Conservation (phyloP, 495 filamentous ascomycete species). For the Xylaria venustula region DNA sequence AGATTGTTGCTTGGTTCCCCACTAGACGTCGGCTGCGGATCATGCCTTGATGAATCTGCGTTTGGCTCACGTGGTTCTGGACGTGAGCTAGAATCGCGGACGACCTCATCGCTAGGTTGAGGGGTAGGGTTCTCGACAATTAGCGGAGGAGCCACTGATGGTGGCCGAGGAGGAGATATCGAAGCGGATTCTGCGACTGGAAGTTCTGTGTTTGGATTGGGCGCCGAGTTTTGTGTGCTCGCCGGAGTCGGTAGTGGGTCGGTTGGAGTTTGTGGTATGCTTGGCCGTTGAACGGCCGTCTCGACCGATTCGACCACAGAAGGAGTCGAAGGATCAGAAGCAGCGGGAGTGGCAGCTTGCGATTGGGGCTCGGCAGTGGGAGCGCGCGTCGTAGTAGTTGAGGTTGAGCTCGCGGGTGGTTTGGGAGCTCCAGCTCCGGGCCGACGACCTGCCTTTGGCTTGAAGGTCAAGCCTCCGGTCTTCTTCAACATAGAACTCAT, state of each 20-base stretch:
- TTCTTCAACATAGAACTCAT: constrained; percentile 48
- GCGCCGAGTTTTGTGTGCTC: not conserved
- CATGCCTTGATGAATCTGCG: not conserved
- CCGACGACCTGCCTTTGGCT: constrained; percentile 37
- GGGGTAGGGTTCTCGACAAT: not conserved
- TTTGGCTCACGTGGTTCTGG: not conserved
- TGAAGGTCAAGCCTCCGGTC: constrained; percentile 42
- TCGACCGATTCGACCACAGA: constrained; percentile 1
- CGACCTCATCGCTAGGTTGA: not conserved
- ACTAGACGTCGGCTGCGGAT: not conserved
- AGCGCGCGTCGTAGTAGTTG: constrained; percentile 11
- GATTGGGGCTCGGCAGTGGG: constrained; percentile 19
- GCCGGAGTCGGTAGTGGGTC: not conserved
- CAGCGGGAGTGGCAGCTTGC: constrained; percentile 17
- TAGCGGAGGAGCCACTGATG: not conserved
- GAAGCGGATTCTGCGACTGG: not conserved
- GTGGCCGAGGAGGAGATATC: not conserved
- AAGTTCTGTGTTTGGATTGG: not conserved
- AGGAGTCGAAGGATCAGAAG: constrained; percentile 8
- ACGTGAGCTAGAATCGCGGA: not conserved
- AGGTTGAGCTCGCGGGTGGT: constrained; percentile 15
- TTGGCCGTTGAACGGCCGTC: not conserved
- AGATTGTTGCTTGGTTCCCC: not conserved
- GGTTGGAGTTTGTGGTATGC: not conserved
- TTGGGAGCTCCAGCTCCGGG: constrained; percentile 19